Evolutionary conservation across 2,329 filamentous ascomycete genomes (phyloP).

Genomic region (Fusarium sterilihyphosum): DNA sequence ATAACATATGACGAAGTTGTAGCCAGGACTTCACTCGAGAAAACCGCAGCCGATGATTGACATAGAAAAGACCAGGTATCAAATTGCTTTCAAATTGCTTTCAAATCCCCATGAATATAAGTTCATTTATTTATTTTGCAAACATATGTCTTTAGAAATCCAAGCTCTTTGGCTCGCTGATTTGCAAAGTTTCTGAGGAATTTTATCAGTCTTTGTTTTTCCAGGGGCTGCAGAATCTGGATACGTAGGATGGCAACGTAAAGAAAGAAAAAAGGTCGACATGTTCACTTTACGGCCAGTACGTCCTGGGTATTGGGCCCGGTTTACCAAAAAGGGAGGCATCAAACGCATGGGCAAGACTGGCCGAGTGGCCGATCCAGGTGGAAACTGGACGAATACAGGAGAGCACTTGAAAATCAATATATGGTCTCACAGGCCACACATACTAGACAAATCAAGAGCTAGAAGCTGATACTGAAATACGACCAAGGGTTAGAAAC

Average conservation of each 20-base stretch:
- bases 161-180: neutral
- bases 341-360: neutral
- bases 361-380: neutral
- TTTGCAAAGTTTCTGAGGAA: neutral
- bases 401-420: slow-evolving; percentile 22
- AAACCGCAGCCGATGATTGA: neutral
- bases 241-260: neutral
- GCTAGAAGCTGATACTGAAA: neutral
- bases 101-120: neutral
- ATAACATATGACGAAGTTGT: neutral
- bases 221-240: neutral
- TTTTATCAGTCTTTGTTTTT: neutral
- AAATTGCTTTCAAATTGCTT: too few relatives aligned
- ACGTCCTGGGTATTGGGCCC: neutral
- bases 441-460: neutral
- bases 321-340: neutral
- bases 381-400: neutral
- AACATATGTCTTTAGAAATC: neutral
- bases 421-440: neutral
- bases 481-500: neutral
- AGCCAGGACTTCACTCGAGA: neutral
- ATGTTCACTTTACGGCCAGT: neutral
- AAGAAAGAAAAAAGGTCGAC: neutral
- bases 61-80: too few relatives aligned
- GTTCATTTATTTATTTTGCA: neutral